Evolutionary conservation across 306 rosid species (phyloP).

Genomic region (Quercus cerris): DNA sequence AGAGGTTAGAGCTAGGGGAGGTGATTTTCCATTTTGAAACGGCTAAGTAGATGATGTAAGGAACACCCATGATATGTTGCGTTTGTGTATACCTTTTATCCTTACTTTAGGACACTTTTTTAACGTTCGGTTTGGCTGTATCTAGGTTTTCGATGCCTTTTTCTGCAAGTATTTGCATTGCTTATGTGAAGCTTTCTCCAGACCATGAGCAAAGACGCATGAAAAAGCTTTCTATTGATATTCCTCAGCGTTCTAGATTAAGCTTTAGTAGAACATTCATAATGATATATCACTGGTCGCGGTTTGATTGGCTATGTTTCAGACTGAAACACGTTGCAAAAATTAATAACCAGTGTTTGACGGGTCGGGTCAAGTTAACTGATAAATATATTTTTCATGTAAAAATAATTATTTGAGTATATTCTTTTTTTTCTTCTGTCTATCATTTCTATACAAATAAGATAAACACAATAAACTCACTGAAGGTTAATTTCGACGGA

Average conservation of each 20-base stretch:
- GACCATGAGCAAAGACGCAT: not conserved
- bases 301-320: too few species aligned
- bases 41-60: not conserved
- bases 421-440: too few species aligned
- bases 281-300: not conserved
- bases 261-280: not conserved
- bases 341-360: too few species aligned
- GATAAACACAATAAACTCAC: too few species aligned
- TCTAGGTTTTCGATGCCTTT: not conserved
- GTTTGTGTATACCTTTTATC: conserved; percentile 12
- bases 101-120: not conserved
- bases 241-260: not conserved
- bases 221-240: not conserved
- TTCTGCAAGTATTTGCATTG: not conserved
- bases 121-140: conserved; percentile 5
- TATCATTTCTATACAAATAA: too few species aligned
- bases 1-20: too few species aligned
- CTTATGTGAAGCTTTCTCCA: too few species aligned
- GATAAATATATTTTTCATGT: too few species aligned
- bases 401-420: too few species aligned
- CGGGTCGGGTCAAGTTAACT: too few species aligned
- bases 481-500: too few species aligned
- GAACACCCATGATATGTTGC: conserved; percentile 8
- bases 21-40: conserved; percentile 9
- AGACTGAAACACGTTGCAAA: too few species aligned